Evolutionary conservation across 2,329 filamentous ascomycete species (phyloP).

Genomic region (Calonectria fujianensis): DNA sequence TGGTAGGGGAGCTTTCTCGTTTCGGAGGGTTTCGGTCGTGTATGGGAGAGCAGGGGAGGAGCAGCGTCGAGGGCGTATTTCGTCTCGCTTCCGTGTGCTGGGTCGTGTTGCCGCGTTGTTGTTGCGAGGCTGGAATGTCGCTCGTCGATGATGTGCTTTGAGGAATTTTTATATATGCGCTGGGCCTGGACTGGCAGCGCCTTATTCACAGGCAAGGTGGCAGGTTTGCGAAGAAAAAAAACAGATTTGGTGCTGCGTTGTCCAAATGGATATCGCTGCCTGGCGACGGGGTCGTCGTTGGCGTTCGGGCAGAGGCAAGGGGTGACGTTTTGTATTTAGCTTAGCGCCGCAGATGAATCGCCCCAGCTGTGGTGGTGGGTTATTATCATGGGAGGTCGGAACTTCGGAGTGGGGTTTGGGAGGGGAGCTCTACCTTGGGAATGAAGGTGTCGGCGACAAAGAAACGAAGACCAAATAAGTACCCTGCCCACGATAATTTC

Average conservation of each 20-base stretch:
- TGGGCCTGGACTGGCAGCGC: not conserved
- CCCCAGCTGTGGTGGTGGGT: conserved; percentile 17
- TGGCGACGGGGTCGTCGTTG: conserved; percentile 25
- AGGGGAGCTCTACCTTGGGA: conserved; percentile 6
- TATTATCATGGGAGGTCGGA: conserved; percentile 25
- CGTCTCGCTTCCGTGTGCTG: not conserved
- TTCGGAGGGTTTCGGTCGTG: not conserved
- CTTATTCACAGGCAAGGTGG: conserved; percentile 2
- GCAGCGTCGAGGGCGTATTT: not conserved
- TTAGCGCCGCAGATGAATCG: conserved; percentile 28
- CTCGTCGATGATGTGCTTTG: not conserved
- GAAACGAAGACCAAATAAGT: not conserved
- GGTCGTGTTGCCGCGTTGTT: conserved; percentile 11
- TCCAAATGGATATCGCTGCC: conserved; percentile 26
- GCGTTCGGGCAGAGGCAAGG: conserved; percentile 19
- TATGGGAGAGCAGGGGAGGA: not conserved
- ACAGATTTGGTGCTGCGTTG: conserved; percentile 16
- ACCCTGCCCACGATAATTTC: not conserved
- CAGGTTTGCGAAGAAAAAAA: not conserved
- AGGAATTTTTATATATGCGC: conserved; percentile 22
- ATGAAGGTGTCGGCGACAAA: not conserved
- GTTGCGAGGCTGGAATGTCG: conserved; percentile 21
- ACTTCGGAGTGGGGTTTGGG: conserved; percentile 15
- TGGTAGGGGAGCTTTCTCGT: conserved; percentile 16
- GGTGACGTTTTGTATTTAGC: conserved; percentile 30